phyloP scores from a whole-genome alignment of 129 eudicot genomes.

The Flaveria linearis region DNA sequence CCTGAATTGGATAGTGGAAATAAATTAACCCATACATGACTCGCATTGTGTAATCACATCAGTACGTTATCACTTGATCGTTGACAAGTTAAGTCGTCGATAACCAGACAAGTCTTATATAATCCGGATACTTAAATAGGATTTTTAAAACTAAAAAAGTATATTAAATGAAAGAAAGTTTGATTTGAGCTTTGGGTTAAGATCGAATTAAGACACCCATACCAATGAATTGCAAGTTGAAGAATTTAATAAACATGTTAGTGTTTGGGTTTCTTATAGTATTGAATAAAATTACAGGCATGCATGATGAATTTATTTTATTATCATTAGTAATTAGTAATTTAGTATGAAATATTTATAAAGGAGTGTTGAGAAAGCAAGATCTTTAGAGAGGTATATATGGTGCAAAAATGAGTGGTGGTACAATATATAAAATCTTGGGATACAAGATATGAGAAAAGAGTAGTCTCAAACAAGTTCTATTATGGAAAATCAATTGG shows the following conservation, averaged over 20 bases:
- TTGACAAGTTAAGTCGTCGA: too few relatives aligned
- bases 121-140: too few relatives aligned
- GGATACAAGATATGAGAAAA: conserved; percentile 28
- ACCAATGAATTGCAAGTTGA: background rate
- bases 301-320: background rate
- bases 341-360: background rate
- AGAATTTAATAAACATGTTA: background rate
- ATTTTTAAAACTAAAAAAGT: too few relatives aligned
- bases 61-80: too few relatives aligned
- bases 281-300: background rate
- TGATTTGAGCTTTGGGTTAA: too few relatives aligned
- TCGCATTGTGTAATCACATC: too few relatives aligned
- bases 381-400: conserved; percentile 25
- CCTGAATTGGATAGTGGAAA: too few relatives aligned
- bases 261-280: background rate
- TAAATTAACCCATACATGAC: too few relatives aligned
- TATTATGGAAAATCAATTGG: conserved; percentile 29
- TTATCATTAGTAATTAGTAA: background rate
- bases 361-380: conserved; percentile 15
- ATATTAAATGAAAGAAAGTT: too few relatives aligned
- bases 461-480: conserved; percentile 39
- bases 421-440: conserved; percentile 30
- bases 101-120: too few relatives aligned
- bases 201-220: background rate
- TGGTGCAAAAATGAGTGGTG: conserved; percentile 36